phyloP scores from a whole-genome alignment of 2,329 filamentous ascomycete species.

The Scedosporium boydii region DNA sequence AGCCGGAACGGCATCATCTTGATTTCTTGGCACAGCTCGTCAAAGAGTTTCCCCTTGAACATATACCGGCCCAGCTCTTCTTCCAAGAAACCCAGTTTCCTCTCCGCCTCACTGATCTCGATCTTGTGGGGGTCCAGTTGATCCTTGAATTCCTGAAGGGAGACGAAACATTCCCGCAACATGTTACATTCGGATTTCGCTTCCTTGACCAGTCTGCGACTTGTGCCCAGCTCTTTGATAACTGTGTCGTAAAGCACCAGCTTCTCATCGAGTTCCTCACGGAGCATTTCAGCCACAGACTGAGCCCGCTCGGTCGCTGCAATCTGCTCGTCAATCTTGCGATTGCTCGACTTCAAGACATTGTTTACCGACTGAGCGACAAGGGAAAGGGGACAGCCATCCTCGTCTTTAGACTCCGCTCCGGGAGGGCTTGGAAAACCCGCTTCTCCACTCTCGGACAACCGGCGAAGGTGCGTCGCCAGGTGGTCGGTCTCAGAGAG shows the following conservation, averaged over 20 bases:
- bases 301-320: neutral
- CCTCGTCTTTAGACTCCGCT: neutral
- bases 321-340: constrained; percentile 4
- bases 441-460: neutral
- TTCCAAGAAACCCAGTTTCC: neutral
- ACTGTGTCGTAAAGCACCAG: neutral
- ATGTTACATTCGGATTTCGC: neutral
- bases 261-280: constrained; percentile 3
- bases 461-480: neutral
- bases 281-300: neutral
- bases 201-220: neutral
- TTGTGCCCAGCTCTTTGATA: neutral
- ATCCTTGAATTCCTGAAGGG: neutral
- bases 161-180: neutral
- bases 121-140: neutral
- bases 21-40: constrained; percentile 2
- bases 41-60: constrained; percentile 3
- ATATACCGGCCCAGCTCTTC: neutral
- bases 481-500: neutral
- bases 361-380: constrained; percentile 2
- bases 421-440: neutral
- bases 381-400: neutral
- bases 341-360: neutral
- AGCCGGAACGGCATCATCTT: constrained; percentile 2
- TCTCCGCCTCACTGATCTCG: neutral